Conservation (phyloP, 345 rosid genomes). For the Ceriops tagal region DNA sequence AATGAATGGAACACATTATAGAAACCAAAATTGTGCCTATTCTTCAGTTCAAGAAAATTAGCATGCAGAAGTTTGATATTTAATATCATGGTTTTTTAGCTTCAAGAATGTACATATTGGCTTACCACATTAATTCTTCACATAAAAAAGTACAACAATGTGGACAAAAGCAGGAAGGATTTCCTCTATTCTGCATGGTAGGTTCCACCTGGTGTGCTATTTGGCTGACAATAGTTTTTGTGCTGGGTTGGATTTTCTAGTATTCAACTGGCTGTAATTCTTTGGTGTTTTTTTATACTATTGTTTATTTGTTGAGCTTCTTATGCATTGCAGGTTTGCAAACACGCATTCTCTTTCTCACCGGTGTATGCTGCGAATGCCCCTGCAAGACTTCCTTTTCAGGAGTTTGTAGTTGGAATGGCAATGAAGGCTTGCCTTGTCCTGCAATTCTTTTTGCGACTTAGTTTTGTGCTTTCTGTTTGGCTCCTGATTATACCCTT, state of each 20-base stretch:
- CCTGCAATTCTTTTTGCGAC: slow-evolving; percentile 84
- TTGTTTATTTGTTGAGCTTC: background rate
- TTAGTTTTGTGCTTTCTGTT: slow-evolving; percentile 88
- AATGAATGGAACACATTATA: background rate
- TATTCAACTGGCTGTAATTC: no score
- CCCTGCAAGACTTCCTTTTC: slow-evolving; percentile 95
- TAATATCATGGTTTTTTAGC: background rate
- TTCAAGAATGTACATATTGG: no score
- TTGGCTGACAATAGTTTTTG: no score
- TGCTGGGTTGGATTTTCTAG: no score
- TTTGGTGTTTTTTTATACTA: no score
- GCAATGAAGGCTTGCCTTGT: slow-evolving; percentile 94
- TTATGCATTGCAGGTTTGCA: slow-evolving; percentile 66
- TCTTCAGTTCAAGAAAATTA: background rate
- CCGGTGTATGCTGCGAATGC: slow-evolving; percentile 97
- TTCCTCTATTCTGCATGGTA: no score
- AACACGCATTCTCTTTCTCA: slow-evolving; percentile 92
- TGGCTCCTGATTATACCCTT: slow-evolving; percentile 97
- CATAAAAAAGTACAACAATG: no score
- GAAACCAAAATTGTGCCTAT: background rate
- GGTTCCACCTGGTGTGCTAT: no score
- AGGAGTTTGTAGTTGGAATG: slow-evolving; percentile 96
- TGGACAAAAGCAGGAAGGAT: no score
- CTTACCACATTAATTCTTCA: no score
- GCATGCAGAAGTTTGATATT: background rate